phyloP scores from a whole-genome alignment of 345 rosid species.

The Diplotaxis tenuifolia region DNA sequence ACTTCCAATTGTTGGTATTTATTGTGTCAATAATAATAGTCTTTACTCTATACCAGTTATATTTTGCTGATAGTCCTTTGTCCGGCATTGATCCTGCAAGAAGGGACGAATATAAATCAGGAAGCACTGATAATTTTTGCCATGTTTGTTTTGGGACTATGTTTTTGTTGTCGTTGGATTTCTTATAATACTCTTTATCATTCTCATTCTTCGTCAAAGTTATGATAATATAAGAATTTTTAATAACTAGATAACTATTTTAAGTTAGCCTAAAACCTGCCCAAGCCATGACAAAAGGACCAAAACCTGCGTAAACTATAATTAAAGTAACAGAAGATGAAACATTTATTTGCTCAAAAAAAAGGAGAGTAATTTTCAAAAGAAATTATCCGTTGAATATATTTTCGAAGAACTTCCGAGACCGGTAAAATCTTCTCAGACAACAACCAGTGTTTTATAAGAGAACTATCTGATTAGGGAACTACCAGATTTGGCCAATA shows the following conservation, averaged over 20 bases:
- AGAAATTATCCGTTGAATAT: background rate
- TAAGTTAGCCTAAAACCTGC: no score
- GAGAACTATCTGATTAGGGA: background rate
- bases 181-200: background rate
- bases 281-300: no score
- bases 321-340: no score
- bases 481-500: background rate
- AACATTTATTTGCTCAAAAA: background rate
- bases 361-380: background rate
- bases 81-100: no score
- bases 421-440: background rate
- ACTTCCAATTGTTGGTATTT: no score
- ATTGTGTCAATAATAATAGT: no score
- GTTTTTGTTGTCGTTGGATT: background rate
- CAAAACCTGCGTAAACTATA: no score
- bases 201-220: background rate
- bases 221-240: background rate
- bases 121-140: background rate
- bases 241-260: no score
- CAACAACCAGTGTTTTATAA: background rate
- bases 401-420: background rate
- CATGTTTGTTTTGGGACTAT: background rate
- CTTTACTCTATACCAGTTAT: no score
- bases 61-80: no score
- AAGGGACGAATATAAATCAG: no score